phyloP scores from a whole-genome alignment of 176 grass and related monocot genomes.

The maize (Zea mays) region DNA sequence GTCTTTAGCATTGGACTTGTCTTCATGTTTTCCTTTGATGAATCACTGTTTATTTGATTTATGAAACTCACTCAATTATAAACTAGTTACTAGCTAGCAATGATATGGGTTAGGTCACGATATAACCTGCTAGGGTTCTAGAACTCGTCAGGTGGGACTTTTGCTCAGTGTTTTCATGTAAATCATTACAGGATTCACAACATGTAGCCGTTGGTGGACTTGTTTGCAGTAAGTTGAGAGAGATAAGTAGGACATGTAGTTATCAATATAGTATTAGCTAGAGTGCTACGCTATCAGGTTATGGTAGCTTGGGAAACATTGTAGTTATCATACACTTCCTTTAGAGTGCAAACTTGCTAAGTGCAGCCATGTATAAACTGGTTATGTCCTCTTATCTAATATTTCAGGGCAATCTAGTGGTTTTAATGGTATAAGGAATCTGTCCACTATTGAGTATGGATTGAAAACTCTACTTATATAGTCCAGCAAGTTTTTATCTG shows the following conservation, averaged over 20 bases:
- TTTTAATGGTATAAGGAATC: not conserved
- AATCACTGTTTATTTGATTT: slow-evolving; percentile 19
- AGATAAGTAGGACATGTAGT: not conserved
- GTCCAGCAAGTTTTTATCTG: not conserved
- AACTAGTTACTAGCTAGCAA: not conserved
- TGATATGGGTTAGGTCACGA: not conserved
- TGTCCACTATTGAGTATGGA: not conserved
- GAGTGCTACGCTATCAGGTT: not conserved
- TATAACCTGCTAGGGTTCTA: not conserved
- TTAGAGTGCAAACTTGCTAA: not conserved
- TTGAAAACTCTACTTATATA: not conserved
- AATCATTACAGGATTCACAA: not conserved
- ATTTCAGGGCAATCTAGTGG: not conserved
- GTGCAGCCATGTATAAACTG: not conserved
- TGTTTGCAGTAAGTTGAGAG: not conserved
- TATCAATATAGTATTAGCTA: not conserved
- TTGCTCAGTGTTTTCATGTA: not conserved
- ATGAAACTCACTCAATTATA: slow-evolving; percentile 2
- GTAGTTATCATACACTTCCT: not conserved
- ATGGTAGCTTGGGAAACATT: not conserved
- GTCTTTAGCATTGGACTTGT: slow-evolving; percentile 5
- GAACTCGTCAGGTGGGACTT: not conserved
- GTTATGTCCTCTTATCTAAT: not conserved
- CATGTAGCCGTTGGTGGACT: not conserved
- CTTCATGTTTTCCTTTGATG: not conserved